phyloP scores from a whole-genome alignment of 2,329 filamentous ascomycete species.

The Colletotrichum spaethianum region DNA sequence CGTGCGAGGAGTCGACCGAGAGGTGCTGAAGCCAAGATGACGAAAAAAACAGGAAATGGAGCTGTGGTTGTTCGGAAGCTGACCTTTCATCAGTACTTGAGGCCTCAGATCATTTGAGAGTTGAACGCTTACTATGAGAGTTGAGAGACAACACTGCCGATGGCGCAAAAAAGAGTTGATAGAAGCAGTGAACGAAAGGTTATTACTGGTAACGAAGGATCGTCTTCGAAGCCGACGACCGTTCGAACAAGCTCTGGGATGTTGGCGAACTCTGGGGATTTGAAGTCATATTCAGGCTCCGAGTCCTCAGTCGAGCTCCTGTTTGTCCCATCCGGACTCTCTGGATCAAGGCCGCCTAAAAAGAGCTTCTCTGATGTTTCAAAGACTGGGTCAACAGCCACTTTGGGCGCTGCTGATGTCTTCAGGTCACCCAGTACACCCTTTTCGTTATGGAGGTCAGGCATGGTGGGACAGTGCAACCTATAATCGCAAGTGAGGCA shows the following conservation, averaged over 20 bases:
- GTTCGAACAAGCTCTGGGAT: constrained; percentile 59
- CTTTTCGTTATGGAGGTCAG: constrained; percentile 21
- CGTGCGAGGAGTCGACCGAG: constrained; percentile 66
- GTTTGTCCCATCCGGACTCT: neutral
- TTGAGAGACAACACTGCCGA: constrained; percentile 30
- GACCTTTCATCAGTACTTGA: constrained; percentile 59
- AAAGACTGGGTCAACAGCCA: constrained; percentile 20
- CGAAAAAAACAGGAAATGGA: constrained; percentile 73
- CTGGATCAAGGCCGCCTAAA: constrained; percentile 12
- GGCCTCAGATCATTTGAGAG: rapidly evolving
- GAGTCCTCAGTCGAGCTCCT: constrained; percentile 14
- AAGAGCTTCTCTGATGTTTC: constrained; percentile 30
- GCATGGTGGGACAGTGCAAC: constrained; percentile 10
- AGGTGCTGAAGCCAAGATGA: constrained; percentile 71
- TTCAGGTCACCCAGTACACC: neutral
- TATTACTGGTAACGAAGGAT: constrained; percentile 67
- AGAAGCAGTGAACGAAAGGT: constrained; percentile 74
- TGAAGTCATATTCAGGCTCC: constrained; percentile 36
- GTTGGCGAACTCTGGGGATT: constrained; percentile 35
- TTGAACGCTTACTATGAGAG: constrained; percentile 24
- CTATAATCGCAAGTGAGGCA: too few species aligned
- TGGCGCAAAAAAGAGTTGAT: constrained; percentile 47
- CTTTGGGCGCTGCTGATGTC: neutral
- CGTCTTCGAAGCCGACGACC: constrained; percentile 70
- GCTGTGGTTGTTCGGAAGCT: constrained; percentile 70